Base-by-base conservation (phyloP, 192 early-diverging fungal genomes). In the Tieghemiomyces parasiticus region DNA sequence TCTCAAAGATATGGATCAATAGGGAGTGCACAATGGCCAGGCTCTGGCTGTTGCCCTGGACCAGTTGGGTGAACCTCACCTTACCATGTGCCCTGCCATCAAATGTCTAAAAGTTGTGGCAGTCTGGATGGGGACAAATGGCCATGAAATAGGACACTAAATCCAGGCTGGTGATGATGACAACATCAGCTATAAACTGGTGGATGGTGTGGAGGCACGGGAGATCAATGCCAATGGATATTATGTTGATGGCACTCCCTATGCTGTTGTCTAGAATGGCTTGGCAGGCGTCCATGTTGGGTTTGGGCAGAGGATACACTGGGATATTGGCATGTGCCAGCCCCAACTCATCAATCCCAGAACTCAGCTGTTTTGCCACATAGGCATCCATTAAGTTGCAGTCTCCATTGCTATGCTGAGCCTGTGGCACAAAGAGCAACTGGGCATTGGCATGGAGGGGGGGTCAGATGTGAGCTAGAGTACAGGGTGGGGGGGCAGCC, bases 31-130 rank as follows among this genome's bases (percentile, higher is more conserved):
- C 53, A 51, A 71, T 67, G 1, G 70, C 65, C 0, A 61, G 70
- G 14, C 53, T 53, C 20, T 67, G 56, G 0, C 34, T 38, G 46
- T 67, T 67, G 0, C 63, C 65, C 54, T 71, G 70, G 0, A 71
- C 63, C 49, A 71, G 56, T 0, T 60, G 51, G 0, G 4, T 29
- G 0, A 65, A 60, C 16, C 32, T 58, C 8, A 71, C 16, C 0
- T 32, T 3, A 3, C 63, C 61, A 20, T 42, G 12, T 0, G 0
- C 30, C 0, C 61, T 42, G 0, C 65, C 58, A 4, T 61, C 26
- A 31, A 61, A 67, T 0, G 26, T 45, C 65, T 60, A 67, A 24
- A 64, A 71, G 35, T 64, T 56, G 4, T 26, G 32, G 46, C 25
- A 12, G 3, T 61, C 48, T 28, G 33, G 14, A 4, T 4, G 4